Base-by-base conservation (phyloP, 2,329 filamentous ascomycete species). In the Lasiodiplodia theobromae region DNA sequence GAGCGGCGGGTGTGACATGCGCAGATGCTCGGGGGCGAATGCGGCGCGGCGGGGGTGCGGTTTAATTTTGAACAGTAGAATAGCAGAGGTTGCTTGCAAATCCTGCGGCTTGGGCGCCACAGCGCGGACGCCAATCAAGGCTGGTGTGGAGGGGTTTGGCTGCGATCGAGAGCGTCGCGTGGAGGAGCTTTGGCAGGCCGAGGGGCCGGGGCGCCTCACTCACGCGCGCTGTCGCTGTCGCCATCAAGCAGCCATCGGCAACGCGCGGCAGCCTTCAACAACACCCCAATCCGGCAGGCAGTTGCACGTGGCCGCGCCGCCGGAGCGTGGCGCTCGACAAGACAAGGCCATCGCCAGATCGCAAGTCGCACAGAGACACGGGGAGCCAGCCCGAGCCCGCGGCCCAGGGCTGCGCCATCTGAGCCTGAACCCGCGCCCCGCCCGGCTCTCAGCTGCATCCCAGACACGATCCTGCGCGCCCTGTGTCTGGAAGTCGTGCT, bases 241-340 rank as follows among this genome's bases (percentile, higher is more conserved):
- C 18, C 37, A 31, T 38, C 23, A 28, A 28, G 11, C 56, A 28
- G 21, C 11, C 18, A 12, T 14, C 58, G 58, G 40, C 58, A 49
- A 47, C 58, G 40, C 58, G 25, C 57, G 57, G 57, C 25, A 40
- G 34, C 56, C 56, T 6, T 21, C 58, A 52, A n/a, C 47, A 64
- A 2, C 12, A 6, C 28, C 60, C 58, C 18, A 37, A 63, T 63
- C 40, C 25, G 58, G 47, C 44, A 51, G 60, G 2, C 44, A 37
- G 18, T 37, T 4, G 58, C 58, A 51, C 58, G 58, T 63, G 58
- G 58, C 40, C n/a, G 11, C 11, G n/a, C 56, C 6, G 31, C 53
- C 53, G 34, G 21, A 16, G 37, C 31, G 8, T 63, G 58, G 58
- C 58, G 58, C 40, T 44, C 52, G 25, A 53, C 25, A 53, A 14